Evolutionary conservation across 2,329 filamentous ascomycete species (phyloP).

Genomic region (Rhinocladiella mackenziei): DNA sequence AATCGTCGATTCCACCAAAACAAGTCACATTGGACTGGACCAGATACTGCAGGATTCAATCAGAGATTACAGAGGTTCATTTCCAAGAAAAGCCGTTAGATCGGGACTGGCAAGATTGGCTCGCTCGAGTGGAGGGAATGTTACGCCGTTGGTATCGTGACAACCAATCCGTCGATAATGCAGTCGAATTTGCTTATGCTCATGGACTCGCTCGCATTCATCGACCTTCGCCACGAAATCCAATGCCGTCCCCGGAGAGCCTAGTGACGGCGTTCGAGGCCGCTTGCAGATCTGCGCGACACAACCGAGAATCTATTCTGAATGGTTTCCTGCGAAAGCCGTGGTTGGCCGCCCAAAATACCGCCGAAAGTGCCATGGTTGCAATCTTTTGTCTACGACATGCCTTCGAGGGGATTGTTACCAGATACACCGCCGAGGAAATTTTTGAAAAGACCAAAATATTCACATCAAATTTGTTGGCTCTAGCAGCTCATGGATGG

Average conservation of each 20-base stretch:
- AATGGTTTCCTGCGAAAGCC: conserved; percentile 13
- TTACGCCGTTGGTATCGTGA: conserved; percentile 13
- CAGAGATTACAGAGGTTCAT: conserved; percentile 20
- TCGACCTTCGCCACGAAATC: conserved; percentile 17
- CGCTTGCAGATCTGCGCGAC: conserved; percentile 8
- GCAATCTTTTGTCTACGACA: conserved; percentile 30
- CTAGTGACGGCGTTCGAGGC: conserved; percentile 19
- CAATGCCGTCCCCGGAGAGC: conserved; percentile 11
- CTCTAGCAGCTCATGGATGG: conserved; percentile 29
- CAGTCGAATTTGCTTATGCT: conserved; percentile 6
- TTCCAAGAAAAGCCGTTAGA: conserved; percentile 17
- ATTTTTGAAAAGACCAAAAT: conserved; percentile 31
- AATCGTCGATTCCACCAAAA: neutral
- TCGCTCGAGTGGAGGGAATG: conserved; percentile 11
- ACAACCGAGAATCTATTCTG: conserved; percentile 10
- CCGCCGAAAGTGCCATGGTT: conserved; percentile 22
- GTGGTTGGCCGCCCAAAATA: conserved; percentile 22
- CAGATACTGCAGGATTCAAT: conserved; percentile 15
- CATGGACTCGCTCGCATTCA: conserved; percentile 14
- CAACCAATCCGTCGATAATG: conserved; percentile 3
- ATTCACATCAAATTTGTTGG: conserved; percentile 30
- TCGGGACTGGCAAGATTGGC: conserved; percentile 18
- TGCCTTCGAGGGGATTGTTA: conserved; percentile 25
- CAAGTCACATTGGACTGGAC: conserved; percentile 10
- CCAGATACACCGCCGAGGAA: conserved; percentile 17